phyloP scores from a whole-genome alignment of 2,329 filamentous ascomycete species.

The Aspergillus neotritici region DNA sequence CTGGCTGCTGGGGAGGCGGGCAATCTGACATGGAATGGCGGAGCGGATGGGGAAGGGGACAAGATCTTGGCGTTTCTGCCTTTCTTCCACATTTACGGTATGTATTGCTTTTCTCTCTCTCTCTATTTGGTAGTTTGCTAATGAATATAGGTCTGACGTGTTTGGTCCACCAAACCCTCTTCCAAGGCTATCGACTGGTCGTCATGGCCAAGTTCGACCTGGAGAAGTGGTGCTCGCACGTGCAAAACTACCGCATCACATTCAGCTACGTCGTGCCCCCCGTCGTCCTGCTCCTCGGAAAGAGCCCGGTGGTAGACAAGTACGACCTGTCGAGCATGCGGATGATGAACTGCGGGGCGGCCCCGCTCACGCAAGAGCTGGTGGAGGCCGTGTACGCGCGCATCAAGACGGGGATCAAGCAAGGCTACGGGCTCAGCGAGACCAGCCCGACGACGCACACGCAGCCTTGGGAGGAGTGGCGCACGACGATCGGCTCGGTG shows the following conservation, averaged over 20 bases:
- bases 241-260: conserved; percentile 70
- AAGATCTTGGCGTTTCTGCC: conserved; percentile 73
- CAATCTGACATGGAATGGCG: conserved; percentile 54
- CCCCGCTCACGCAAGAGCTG: conserved; percentile 74
- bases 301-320: conserved; percentile 69
- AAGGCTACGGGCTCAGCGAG: conserved; percentile 87
- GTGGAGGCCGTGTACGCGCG: conserved; percentile 69
- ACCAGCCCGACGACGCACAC: conserved; percentile 73
- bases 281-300: conserved; percentile 72
- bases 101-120: conserved; percentile 17
- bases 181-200: conserved; percentile 60
- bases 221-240: conserved; percentile 67
- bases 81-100: conserved; percentile 87
- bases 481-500: conserved; percentile 68
- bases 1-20: conserved; percentile 49
- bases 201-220: conserved; percentile 79
- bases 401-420: conserved; percentile 75
- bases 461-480: conserved; percentile 71
- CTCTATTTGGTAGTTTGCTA: conserved; percentile 5
- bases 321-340: conserved; percentile 75
- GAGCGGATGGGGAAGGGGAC: conserved; percentile 60
- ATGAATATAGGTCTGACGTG: conserved; percentile 58
- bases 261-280: conserved; percentile 81
- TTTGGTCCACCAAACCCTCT: conserved; percentile 63
- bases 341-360: conserved; percentile 83